These are phyloP conservation scores for Grosmannia huntii DNA, from an alignment of 2,329 filamentous ascomycete species.

Conservation along the genomic window DNA sequence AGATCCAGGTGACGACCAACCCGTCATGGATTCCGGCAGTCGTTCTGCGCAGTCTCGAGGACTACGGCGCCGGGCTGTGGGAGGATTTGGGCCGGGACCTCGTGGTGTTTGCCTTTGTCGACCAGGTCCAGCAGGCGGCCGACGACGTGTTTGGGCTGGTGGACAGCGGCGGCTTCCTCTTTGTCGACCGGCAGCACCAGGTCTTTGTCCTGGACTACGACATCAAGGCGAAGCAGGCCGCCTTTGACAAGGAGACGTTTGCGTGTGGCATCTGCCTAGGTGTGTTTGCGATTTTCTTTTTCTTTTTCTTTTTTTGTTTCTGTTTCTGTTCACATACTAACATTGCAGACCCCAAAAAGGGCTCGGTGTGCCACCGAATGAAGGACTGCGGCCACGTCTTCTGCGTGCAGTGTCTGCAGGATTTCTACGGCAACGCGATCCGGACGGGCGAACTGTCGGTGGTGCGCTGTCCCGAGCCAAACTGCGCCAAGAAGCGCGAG, in stretches of 20 bases:
- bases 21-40: conserved; percentile 43
- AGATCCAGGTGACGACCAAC: conserved; percentile 35
- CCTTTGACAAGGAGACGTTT: conserved; percentile 75
- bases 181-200: conserved; percentile 45
- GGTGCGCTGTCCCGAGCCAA: conserved; percentile 68
- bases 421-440: conserved; percentile 84
- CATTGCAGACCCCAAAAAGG: conserved; percentile 70
- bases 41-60: conserved; percentile 35
- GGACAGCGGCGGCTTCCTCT: conserved; percentile 31
- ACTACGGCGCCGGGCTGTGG: conserved; percentile 42
- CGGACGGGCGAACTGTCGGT: conserved; percentile 67
- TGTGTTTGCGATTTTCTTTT: conserved; percentile 18
- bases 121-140: conserved; percentile 45
- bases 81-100: conserved; percentile 47
- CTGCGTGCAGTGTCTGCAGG: conserved; percentile 72
- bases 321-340: too few species aligned
- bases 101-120: conserved; percentile 50
- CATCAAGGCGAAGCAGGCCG: conserved; percentile 55
- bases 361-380: conserved; percentile 66
- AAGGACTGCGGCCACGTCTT: conserved; percentile 82
- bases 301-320: conserved; percentile 52
- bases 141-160: conserved; percentile 49
- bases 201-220: conserved; percentile 68
- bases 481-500: conserved; percentile 55
- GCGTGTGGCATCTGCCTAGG: conserved; percentile 75